phyloP scores from a whole-genome alignment of 208 protist genomes.

The Acanthamoeba lugdunensis region DNA sequence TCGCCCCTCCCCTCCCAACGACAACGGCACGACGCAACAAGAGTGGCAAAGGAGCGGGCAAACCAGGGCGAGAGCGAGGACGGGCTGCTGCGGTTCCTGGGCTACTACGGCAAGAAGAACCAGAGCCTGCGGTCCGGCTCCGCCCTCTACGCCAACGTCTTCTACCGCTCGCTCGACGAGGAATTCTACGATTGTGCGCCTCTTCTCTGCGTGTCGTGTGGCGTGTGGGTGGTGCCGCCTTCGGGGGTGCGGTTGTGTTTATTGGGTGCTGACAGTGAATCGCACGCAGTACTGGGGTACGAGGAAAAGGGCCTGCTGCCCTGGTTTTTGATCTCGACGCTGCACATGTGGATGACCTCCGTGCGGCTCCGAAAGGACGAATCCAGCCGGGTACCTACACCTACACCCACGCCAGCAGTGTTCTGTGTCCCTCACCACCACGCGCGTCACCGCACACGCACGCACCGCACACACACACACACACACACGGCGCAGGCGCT shows the following conservation, averaged over 20 bases:
- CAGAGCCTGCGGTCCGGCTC: conserved; percentile 12
- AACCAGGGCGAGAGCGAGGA: conserved; percentile 2
- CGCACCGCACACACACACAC: background rate
- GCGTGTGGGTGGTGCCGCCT: too few species aligned
- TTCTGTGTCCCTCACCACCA: too few species aligned
- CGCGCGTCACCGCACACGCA: too few species aligned
- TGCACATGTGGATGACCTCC: conserved; percentile 37
- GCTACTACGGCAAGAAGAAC: conserved; percentile 53
- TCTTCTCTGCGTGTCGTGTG: background rate
- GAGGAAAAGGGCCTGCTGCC: conserved; percentile 32
- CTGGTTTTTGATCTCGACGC: conserved; percentile 24
- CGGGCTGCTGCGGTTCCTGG: conserved; percentile 17
- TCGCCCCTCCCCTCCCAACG: background rate
- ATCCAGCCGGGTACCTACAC: background rate
- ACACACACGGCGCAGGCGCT: background rate
- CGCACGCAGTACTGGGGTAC: background rate
- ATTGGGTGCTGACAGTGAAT: background rate
- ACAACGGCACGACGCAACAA: background rate
- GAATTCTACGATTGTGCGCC: conserved; percentile 33
- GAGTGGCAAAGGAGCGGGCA: conserved; percentile 4
- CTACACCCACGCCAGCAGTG: background rate
- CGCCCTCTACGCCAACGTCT: conserved; percentile 40
- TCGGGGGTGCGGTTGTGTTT: too few species aligned
- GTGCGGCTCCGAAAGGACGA: conserved; percentile 18
- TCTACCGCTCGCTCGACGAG: conserved; percentile 33